phyloP scores from a whole-genome alignment of 495 filamentous ascomycete genomes.

The Aspergillus funiculosus region DNA sequence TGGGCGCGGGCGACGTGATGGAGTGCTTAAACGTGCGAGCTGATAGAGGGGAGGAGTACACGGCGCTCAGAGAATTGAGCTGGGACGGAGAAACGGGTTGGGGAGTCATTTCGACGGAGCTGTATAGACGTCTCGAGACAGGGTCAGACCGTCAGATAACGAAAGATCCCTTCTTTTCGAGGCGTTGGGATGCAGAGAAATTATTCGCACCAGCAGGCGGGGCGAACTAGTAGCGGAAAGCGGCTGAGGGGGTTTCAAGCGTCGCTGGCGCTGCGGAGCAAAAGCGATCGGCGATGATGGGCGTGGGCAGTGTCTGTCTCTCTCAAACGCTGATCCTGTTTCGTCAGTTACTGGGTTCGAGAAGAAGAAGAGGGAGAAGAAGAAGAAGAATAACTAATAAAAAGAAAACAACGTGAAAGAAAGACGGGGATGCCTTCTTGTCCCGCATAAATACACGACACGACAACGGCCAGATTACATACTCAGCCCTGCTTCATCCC shows the following conservation, averaged over 20 bases:
- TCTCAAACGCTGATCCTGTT: constrained; percentile 6
- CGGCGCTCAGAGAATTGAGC: constrained; percentile 38
- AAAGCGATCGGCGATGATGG: constrained; percentile 13
- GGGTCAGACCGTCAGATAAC: too few species aligned
- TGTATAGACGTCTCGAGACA: too few species aligned
- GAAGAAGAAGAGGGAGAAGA: too few species aligned
- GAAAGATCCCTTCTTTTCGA: too few species aligned
- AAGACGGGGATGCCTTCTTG: too few species aligned
- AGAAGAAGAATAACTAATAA: too few species aligned
- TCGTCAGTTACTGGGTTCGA: constrained; percentile 6
- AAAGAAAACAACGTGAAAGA: too few species aligned
- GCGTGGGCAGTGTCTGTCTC: constrained; percentile 6
- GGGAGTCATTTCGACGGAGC: too few species aligned
- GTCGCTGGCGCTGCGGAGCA: constrained; percentile 9
- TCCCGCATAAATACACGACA: too few species aligned
- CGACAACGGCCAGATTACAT: constrained; percentile 10
- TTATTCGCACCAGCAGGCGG: constrained; percentile 4
- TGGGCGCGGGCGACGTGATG: constrained; percentile 36
- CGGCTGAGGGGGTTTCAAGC: constrained; percentile 4
- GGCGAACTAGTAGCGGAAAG: constrained; percentile 13
- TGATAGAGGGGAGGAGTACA: constrained; percentile 51
- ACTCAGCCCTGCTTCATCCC: constrained; percentile 5
- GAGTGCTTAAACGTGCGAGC: constrained; percentile 40
- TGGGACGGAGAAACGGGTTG: too few species aligned
- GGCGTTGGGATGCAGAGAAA: not conserved